phyloP scores from a whole-genome alignment of 1,139 yeast species.

The Geotrichum reessii region DNA sequence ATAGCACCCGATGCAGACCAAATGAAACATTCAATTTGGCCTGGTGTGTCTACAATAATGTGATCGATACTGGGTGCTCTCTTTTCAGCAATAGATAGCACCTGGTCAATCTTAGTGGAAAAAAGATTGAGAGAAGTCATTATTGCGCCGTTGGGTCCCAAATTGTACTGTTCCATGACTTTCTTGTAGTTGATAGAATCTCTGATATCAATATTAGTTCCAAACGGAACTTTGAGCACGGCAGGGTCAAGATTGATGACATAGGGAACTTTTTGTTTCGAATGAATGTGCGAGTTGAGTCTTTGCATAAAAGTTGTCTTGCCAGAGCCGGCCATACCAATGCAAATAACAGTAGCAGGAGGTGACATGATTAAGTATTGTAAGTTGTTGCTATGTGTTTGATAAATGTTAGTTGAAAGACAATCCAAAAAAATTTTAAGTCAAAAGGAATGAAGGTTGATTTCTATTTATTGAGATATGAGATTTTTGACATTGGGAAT shows the following conservation, averaged over 20 bases:
- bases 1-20: constrained; percentile 92
- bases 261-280: constrained; percentile 63
- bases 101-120: constrained; percentile 94
- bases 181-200: constrained; percentile 94
- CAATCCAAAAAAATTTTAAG: background rate
- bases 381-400: background rate
- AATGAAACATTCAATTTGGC: constrained; percentile 95
- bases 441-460: background rate
- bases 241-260: constrained; percentile 96
- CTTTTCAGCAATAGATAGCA: constrained; percentile 76
- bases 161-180: constrained; percentile 83
- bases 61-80: constrained; percentile 56
- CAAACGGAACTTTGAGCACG: constrained; percentile 84
- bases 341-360: constrained; percentile 52
- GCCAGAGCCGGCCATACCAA: constrained; percentile 98
- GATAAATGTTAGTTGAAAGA: background rate
- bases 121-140: constrained; percentile 90
- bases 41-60: constrained; percentile 94
- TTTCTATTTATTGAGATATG: background rate
- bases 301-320: constrained; percentile 98
- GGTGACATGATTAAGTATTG: constrained; percentile 10
- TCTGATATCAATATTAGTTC: constrained; percentile 90
- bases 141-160: constrained; percentile 98
- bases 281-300: constrained; percentile 78
- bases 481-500: background rate